Base-by-base conservation (phyloP, 139 green algal genomes). In the Coccomyxa sp. region DNA sequence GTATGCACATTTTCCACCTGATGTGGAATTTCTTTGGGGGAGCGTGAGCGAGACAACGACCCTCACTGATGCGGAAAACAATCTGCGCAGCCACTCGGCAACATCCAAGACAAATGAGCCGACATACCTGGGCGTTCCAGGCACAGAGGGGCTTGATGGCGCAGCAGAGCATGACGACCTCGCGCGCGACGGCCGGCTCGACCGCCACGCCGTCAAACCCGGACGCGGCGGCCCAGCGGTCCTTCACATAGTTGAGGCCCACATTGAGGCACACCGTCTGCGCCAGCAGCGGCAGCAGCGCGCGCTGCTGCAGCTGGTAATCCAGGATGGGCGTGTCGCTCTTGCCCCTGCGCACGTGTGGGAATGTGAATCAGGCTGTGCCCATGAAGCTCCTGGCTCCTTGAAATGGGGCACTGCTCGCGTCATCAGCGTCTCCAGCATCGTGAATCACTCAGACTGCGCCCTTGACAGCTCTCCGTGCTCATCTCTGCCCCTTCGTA, bases 111-210 rank as follows among this genome's bases (percentile, higher is more conserved):
- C 3, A 3, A 51, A 51, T 71, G 63, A 71, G 18, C 7, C 4
- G 4, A 25, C 63, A 71, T 11, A 71, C 79, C 91, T 95, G 87
- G 21, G 86, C 82, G 87, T 97, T 95, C 95, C 95, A 98, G 21
- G 90, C 89, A 85, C 93, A 96, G 86, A 98, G 88, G 58, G 95
- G 95, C 91, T 98, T 98, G 89, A 98, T 98, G 83, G 92, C 92
- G 88, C 95, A 98, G 90, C 93, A 96, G 82, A 97, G 90, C 81
- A 95, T 92, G 75, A 98, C 90, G 59, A 97, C 91, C 89, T 97
- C 91, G 27, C 88, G 83, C 79, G 82, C 31, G 12, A 77, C 68
- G 80, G 90, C 89, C 13, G 90, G 82, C 74, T 91, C 87, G 12
- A 91, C 80, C 58, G 81, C 30, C 77, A 90, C 77, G 1, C 87